phyloP scores from a whole-genome alignment of 2,329 filamentous ascomycete species.

The Calonectria pteridis region DNA sequence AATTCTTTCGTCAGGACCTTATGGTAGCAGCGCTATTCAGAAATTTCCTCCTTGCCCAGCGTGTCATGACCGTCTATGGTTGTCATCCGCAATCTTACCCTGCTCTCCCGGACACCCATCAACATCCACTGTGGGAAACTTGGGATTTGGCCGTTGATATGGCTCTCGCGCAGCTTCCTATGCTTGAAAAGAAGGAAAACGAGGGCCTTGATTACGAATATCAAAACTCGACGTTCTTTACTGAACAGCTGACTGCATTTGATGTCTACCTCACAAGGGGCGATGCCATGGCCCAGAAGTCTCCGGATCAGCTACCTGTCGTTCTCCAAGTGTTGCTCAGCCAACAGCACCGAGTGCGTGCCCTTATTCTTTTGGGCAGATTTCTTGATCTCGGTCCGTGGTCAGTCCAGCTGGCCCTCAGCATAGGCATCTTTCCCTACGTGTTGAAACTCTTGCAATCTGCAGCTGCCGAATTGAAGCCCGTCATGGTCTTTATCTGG shows the following conservation, averaged over 20 bases:
- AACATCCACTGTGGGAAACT: constrained; percentile 95
- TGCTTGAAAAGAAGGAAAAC: constrained; percentile 82
- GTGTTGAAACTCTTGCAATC: constrained; percentile 98
- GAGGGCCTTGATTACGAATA: constrained; percentile 88
- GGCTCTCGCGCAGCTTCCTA: constrained; percentile 89
- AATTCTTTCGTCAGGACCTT: constrained; percentile 95
- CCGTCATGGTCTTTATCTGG: constrained; percentile 99
- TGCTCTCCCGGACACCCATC: constrained; percentile 91
- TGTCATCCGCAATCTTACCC: constrained; percentile 95
- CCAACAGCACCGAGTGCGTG: constrained; percentile 92
- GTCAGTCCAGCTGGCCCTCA: constrained; percentile 97
- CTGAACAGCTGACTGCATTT: constrained; percentile 96
- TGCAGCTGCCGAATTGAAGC: constrained; percentile 92
- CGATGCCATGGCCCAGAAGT: constrained; percentile 83
- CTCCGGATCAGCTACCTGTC: constrained; percentile 94
- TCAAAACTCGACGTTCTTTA: constrained; percentile 94
- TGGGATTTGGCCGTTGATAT: constrained; percentile 98
- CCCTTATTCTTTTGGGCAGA: constrained; percentile 89
- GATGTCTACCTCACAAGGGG: constrained; percentile 92
- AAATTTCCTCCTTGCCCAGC: constrained; percentile 93
- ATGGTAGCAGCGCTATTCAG: constrained; percentile 99
- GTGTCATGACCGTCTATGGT: constrained; percentile 96
- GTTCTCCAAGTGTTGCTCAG: constrained; percentile 96
- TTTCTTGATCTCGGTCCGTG: constrained; percentile 97
- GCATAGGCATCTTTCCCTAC: constrained; percentile 98